phyloP scores from a whole-genome alignment of 306 rosid genomes.

The Dalbergia cochinchinensis region DNA sequence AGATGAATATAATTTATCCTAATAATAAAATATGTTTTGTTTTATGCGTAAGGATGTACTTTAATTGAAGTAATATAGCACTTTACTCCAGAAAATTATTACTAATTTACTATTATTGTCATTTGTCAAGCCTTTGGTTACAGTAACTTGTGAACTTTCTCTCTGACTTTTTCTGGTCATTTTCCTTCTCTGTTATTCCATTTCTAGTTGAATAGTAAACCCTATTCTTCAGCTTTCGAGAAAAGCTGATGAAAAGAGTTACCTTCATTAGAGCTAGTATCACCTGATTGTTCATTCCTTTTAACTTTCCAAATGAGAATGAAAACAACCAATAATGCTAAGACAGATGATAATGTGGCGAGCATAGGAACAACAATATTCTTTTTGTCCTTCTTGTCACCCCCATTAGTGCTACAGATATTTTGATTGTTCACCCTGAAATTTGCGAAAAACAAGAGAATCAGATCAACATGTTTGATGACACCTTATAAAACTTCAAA shows the following conservation, averaged over 20 bases:
- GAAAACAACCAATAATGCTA: slow-evolving; percentile 45
- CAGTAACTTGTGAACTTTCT: neutral
- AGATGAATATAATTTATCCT: too few relatives aligned
- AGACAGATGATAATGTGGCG: slow-evolving; percentile 49
- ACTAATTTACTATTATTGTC: too few relatives aligned
- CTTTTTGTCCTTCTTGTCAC: slow-evolving; percentile 52
- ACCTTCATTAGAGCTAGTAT: slow-evolving; percentile 27
- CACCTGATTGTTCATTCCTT: slow-evolving; percentile 58
- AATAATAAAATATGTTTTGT: too few relatives aligned
- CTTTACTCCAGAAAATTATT: neutral
- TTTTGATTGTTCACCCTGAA: slow-evolving; percentile 71
- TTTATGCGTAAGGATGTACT: too few relatives aligned
- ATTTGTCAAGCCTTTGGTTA: neutral
- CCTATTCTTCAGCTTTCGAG: slow-evolving; percentile 6
- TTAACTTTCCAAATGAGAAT: slow-evolving; percentile 50
- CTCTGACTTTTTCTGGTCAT: neutral
- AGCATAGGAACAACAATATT: slow-evolving; percentile 61
- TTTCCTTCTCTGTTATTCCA: neutral
- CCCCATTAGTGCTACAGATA: slow-evolving; percentile 31
- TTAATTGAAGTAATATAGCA: too few relatives aligned
- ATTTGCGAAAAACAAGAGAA: slow-evolving; percentile 16
- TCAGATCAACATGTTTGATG: slow-evolving; percentile 33
- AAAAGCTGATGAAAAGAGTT: slow-evolving; percentile 12
- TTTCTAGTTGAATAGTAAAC: neutral
- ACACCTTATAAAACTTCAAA: neutral